Base-by-base conservation (phyloP, 345 rosid genomes). In the Ceriops zippeliana region DNA sequence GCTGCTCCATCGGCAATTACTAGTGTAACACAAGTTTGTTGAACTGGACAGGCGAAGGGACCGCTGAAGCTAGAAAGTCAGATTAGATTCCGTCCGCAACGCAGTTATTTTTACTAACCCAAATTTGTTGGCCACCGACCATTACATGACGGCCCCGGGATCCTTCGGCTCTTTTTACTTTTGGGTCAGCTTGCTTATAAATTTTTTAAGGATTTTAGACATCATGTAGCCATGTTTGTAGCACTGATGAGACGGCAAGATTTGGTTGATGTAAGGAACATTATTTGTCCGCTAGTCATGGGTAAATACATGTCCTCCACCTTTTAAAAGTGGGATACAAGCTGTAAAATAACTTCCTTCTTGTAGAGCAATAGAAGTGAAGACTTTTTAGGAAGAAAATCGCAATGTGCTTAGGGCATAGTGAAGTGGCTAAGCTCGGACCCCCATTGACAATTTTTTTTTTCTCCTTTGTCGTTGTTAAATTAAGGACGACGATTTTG, bases 251-350 rank as follows among this genome's bases (percentile, higher is more conserved):
- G 58, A 53, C 7, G 2, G 4, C 10, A 53, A 53, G 58, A 24
- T 52, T 8, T 17, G 20, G 22, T 52, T 5, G 6, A 21, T 6
- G 26, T n/a, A 8, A 22, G 58, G 27, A 54, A 22, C 27, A 54
- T 9, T 52, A 49, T 61, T 67, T 13, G 53, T 24, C 77, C 79
- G 75, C 67, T 52, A 61, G 77, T 77, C n/a, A 65, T 64, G 80
- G 74, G 69, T 57, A 26, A 13, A 8, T 37, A n/a, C 17, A 6
- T 46, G 54, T 73, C 67, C 21, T 58, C 31, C 17, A 32, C 26
- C 27, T 16, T 54, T 26, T 54, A 54, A n/a, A n/a, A 54, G 58
- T 54, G 58, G 58, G 22, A 54, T 54, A 13, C 58, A 54, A 54
- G 58, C 27, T 9, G 58, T 22, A 54, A n/a, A 13, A 28, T 54